Conservation (phyloP, 495 filamentous ascomycete species). For the Lophiostoma macrostomum region DNA sequence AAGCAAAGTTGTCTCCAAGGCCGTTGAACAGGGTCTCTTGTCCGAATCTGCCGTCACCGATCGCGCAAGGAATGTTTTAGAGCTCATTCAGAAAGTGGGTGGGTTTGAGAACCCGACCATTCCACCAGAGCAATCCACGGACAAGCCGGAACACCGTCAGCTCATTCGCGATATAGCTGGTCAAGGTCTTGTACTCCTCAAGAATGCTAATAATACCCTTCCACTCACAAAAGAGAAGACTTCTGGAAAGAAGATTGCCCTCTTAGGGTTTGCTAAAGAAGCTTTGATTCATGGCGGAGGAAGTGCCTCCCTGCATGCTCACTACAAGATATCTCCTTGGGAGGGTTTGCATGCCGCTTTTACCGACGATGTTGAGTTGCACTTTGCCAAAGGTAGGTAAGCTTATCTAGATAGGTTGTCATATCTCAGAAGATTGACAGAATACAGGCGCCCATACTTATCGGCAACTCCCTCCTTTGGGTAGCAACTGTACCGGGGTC, state of each 20-base stretch:
- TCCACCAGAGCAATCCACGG: slow-evolving; percentile 17
- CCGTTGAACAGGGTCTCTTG: slow-evolving; percentile 9
- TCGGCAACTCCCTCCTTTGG: slow-evolving; percentile 10
- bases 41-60: slow-evolving; percentile 6
- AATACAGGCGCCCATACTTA: slow-evolving; percentile 13
- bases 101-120: slow-evolving; percentile 20
- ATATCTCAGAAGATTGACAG: neutral
- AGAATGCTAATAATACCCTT: slow-evolving; percentile 24
- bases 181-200: slow-evolving; percentile 24
- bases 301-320: slow-evolving; percentile 16
- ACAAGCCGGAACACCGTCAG: slow-evolving; percentile 15
- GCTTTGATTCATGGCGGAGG: slow-evolving; percentile 23
- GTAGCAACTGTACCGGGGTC: neutral
- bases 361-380: slow-evolving; percentile 14
- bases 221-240: slow-evolving; percentile 21
- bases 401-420: neutral
- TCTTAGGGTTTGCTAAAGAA: slow-evolving; percentile 17
- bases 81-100: slow-evolving; percentile 17
- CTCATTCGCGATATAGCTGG: slow-evolving; percentile 21
- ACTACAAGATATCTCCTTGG: slow-evolving; percentile 22
- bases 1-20: slow-evolving; percentile 2
- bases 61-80: slow-evolving; percentile 21
- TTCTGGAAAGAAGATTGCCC: slow-evolving; percentile 18
- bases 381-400: slow-evolving; percentile 10
- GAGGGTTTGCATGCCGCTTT: slow-evolving; percentile 9